Base-by-base conservation (phyloP, 2,329 filamentous ascomycete species). In the Acrodontium crateriforme region DNA sequence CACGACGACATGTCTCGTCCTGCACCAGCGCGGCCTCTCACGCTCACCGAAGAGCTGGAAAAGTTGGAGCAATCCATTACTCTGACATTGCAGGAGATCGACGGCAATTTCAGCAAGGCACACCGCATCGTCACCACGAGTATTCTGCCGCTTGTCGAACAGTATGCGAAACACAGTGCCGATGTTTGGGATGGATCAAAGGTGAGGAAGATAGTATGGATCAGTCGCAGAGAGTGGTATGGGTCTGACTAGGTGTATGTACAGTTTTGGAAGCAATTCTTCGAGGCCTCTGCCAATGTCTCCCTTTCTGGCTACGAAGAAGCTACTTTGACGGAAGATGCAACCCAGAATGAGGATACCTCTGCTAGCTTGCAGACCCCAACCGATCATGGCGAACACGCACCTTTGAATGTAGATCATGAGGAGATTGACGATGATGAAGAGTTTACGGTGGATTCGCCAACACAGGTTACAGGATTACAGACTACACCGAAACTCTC, bases 211-310 rank as follows among this genome's bases (percentile, higher is more conserved):
- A n/a, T n/a, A n/a, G n/a, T n/a, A n/a, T n/a, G n/a, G n/a, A n/a
- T n/a, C n/a, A n/a, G n/a, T n/a, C n/a, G n/a, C n/a, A n/a, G n/a
- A n/a, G n/a, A n/a, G n/a, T n/a, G n/a, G n/a, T n/a, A n/a, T n/a
- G n/a, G n/a, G n/a, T n/a, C n/a, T n/a, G n/a, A n/a, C n/a, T n/a
- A n/a, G n/a, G n/a, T n/a, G n/a, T n/a, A n/a, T n/a, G n/a, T n/a
- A n/a, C 47, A 91, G 80, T 98, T 98, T 58, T 98, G 89, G 89
- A 98, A 98, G 58, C 85, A 95, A 62, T 98, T 98, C 63, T 98
- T 98, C 57, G 89, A 98, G 59, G 84, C 89, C 18, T 93, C 85
- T 25, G 89, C 89, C 52, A 95, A 98, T 47, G 87, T 98, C 15
- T 93, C 87, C 8, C 69, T 98, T 8, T 93, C 84, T 0, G 84